Conservation (phyloP, 495 filamentous ascomycete genomes). For the Astrocystis sublimbata region DNA sequence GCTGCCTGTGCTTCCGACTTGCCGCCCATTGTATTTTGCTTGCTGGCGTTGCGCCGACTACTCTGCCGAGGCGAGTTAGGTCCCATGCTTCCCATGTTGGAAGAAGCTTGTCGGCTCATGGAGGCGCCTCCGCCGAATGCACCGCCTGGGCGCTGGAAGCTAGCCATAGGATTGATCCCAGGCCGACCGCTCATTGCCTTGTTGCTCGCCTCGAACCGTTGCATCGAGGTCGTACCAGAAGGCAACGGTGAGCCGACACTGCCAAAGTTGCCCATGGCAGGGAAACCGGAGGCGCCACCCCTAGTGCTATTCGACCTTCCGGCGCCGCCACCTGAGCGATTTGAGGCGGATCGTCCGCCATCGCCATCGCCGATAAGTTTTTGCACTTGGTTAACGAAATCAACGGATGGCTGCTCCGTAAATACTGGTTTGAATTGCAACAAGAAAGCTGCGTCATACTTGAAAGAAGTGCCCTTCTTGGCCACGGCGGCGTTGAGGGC, state of each 20-base stretch:
- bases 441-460: constrained; percentile 93
- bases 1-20: constrained; percentile 66
- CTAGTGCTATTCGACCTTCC: constrained; percentile 50
- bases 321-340: constrained; percentile 61
- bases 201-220: constrained; percentile 58
- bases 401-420: constrained; percentile 88
- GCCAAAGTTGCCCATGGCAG: constrained; percentile 76
- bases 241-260: constrained; percentile 56
- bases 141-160: constrained; percentile 56
- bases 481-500: constrained; percentile 77
- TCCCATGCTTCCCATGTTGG: constrained; percentile 45
- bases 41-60: constrained; percentile 63
- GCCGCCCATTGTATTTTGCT: constrained; percentile 54
- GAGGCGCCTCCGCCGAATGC: constrained; percentile 56
- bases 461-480: constrained; percentile 75
- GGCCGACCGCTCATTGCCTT: constrained; percentile 44
- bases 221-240: constrained; percentile 65
- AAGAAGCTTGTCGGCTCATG: constrained; percentile 53
- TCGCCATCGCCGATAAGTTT: constrained; percentile 77
- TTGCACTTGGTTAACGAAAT: constrained; percentile 86
- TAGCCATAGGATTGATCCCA: constrained; percentile 58
- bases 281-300: constrained; percentile 38
- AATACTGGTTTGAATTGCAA: constrained; percentile 96
- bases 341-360: constrained; percentile 67
- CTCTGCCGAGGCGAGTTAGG: constrained; percentile 53